Base-by-base conservation (phyloP, 2,329 filamentous ascomycete species). In the Fusarium nodosum region DNA sequence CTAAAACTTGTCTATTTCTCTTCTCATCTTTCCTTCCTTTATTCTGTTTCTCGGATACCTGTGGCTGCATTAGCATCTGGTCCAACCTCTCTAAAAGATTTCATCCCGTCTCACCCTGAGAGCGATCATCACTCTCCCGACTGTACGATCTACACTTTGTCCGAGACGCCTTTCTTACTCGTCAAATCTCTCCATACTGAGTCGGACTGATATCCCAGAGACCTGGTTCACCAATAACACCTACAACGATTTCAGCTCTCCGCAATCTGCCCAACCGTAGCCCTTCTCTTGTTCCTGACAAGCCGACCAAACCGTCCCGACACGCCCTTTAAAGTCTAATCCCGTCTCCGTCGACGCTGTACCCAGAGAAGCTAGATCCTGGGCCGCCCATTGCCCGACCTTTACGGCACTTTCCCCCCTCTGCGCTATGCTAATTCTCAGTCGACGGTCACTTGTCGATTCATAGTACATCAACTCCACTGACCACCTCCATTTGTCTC, bases 391-490 rank as follows among this genome's bases (percentile, higher is more conserved):
- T 62, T 65, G 56, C 42, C 62, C 65, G 50, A 69, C 51, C 68
- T 55, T 56, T 58, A 60, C 64, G 53, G 47, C 62, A 71, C 56
- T 56, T 70, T 39, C 45, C 46, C 53, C 47, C 50, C 60, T 67
- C 56, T 59, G 66, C 69, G 68, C 72, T 64, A 74, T 74, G 72
- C 71, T 58, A 56, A 64, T 73, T 60, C 56, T 52, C 39, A 48
- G 58, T 62, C 56, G 50, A 22, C 41, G 41, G 65, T 69, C 60
- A 65, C 60, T 69, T 68, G 68, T 68, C 68, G 67, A 65, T 70
- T 66, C 47, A 41, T 50, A 52, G 64, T 69, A 64, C 42, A 65
- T 56, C 60, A 68, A 71, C 54, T 56, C 56, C 48, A 64, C 55
- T 56, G 47, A 54, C 56, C 45, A 52, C 52, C 55, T 65, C 42